Conservation (phyloP, 495 filamentous ascomycete species). For the Pseudomonodictys pantanalensis region DNA sequence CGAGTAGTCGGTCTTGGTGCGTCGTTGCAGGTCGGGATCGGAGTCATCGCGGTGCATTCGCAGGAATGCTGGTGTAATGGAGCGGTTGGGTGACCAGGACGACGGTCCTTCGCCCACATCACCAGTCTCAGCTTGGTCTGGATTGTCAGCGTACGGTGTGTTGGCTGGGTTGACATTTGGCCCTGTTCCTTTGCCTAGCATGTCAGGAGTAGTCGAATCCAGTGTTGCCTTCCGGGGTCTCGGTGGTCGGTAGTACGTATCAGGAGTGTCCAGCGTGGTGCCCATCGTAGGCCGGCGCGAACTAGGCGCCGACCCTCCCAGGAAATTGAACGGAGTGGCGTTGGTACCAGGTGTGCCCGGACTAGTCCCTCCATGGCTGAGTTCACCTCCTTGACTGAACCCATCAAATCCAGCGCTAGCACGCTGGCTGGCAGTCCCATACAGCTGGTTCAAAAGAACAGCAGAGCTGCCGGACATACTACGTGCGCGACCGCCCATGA, state of each 20-base stretch:
- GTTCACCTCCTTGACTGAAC: constrained; percentile 33
- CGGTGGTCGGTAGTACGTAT: constrained; percentile 77
- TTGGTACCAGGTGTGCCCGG: constrained; percentile 36
- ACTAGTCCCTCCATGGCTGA: constrained; percentile 61
- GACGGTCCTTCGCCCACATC: constrained; percentile 50
- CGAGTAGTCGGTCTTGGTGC: constrained; percentile 74
- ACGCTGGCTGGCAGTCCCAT: constrained; percentile 26
- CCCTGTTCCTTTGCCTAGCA: constrained; percentile 49
- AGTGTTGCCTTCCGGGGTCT: constrained; percentile 60
- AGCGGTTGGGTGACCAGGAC: constrained; percentile 52
- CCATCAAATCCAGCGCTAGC: constrained; percentile 35
- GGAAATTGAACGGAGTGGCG: constrained; percentile 41
- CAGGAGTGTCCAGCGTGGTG: constrained; percentile 29
- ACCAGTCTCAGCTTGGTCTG: constrained; percentile 40
- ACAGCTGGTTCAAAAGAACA: constrained; percentile 60
- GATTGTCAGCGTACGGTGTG: constrained; percentile 46
- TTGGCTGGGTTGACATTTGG: constrained; percentile 53
- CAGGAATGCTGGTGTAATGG: constrained; percentile 42
- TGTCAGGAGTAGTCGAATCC: constrained; percentile 48
- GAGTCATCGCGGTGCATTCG: constrained; percentile 51
- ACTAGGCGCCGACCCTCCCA: constrained; percentile 44
- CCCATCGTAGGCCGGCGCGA: constrained; percentile 34
- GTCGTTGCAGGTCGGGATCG: constrained; percentile 47
- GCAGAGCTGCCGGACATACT: constrained; percentile 84
- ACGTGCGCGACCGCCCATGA: constrained; percentile 63